These are phyloP conservation scores for Capsicum chinense DNA, from an alignment of 257 asterid species.

Conservation along the genomic window DNA sequence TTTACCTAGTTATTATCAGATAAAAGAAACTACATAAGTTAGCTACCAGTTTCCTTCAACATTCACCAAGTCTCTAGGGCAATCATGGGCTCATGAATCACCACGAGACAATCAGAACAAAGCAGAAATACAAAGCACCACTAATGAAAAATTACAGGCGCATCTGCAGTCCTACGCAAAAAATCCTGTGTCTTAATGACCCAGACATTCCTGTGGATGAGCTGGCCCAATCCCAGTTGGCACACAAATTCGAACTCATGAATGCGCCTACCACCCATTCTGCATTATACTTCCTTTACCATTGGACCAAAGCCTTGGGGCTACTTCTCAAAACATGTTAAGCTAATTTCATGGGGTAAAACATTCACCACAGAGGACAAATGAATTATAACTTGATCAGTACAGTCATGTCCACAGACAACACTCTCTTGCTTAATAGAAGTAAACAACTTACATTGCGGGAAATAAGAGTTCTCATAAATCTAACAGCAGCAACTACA, in stretches of 20 bases:
- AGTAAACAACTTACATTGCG: constrained; percentile 76
- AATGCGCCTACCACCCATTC: neutral
- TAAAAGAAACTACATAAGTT: neutral
- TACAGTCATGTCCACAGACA: constrained; percentile 24
- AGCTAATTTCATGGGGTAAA: neutral
- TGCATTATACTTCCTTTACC: neutral
- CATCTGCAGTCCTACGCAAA: neutral
- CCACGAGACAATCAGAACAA: constrained; percentile 5
- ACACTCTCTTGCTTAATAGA: constrained; percentile 7
- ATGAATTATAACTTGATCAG: constrained; percentile 3
- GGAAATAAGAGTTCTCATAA: constrained; percentile 78
- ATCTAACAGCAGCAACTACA: constrained; percentile 92
- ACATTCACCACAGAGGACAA: constrained; percentile 9
- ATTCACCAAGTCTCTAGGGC: constrained; percentile 7
- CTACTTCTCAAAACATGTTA: constrained; percentile 6
- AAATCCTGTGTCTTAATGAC: neutral
- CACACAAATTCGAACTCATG: neutral
- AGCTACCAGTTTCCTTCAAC: neutral
- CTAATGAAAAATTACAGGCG: neutral
- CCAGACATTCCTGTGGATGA: neutral
- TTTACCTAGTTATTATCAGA: constrained; percentile 17
- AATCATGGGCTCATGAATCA: neutral
- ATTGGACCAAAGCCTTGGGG: neutral
- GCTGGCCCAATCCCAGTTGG: neutral
- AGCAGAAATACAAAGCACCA: constrained; percentile 2